Conservation (phyloP, 2,329 filamentous ascomycete genomes). For the Cercospora sesami region DNA sequence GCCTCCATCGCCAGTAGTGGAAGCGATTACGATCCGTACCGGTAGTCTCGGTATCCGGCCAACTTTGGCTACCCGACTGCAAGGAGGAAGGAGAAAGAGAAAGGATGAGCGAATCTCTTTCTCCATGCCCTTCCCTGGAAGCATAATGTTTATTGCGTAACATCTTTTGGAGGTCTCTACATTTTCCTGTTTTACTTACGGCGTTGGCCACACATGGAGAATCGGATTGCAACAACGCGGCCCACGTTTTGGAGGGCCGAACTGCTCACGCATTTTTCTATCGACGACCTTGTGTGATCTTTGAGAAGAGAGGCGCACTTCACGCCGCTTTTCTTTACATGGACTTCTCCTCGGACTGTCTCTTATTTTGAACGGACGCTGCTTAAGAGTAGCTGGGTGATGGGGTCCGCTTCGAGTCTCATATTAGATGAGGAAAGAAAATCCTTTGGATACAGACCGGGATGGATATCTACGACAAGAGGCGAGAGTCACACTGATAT, state of each 20-base stretch:
- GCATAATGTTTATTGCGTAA: constrained; percentile 7
- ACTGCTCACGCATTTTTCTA: not conserved
- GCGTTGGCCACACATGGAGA: not conserved
- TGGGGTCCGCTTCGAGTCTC: not conserved
- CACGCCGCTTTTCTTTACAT: not conserved
- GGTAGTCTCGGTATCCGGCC: constrained; percentile 26
- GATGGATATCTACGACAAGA: not conserved
- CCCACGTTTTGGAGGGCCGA: not conserved
- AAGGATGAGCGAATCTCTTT: constrained; percentile 2
- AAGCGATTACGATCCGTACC: constrained; percentile 30
- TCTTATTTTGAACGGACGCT: not conserved
- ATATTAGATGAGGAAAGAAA: not conserved
- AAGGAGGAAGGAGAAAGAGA: constrained; percentile 5
- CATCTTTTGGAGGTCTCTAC: not conserved
- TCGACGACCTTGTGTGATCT: not conserved
- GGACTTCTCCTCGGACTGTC: not conserved
- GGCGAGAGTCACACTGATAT: constrained; percentile 1
- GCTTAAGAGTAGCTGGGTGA: not conserved
- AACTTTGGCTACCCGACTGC: constrained; percentile 6
- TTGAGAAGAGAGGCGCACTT: no score
- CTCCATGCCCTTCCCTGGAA: not conserved
- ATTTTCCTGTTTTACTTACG: not conserved
- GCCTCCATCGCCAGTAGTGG: constrained; percentile 18
- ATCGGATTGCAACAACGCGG: not conserved
- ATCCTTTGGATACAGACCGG: constrained; percentile 2